Evolutionary conservation across 805 yeast species (phyloP).

Genomic region (Tanozyma kutaoensis): DNA sequence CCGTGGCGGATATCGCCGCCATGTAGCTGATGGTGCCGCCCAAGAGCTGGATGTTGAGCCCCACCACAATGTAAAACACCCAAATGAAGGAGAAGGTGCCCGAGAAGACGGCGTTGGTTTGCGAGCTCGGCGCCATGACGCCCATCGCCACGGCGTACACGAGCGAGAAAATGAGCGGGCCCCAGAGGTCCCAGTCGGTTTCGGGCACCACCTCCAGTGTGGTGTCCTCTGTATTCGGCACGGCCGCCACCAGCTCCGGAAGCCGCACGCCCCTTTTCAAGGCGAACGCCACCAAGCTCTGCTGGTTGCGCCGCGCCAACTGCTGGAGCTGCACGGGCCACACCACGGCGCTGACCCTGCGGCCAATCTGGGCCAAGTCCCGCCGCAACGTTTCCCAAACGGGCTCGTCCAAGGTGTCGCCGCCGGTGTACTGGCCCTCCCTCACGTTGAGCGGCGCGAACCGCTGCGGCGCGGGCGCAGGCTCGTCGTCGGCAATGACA

Average conservation of each 20-base stretch:
- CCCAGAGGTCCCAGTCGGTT: constrained; percentile 67
- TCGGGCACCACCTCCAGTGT: no score
- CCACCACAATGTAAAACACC: constrained; percentile 47
- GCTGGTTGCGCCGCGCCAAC: constrained; percentile 22
- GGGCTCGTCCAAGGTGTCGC: constrained; percentile 64
- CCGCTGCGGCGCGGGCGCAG: no score
- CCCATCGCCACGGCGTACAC: constrained; percentile 41
- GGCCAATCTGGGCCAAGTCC: constrained; percentile 22
- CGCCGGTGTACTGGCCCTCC: constrained; percentile 49
- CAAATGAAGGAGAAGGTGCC: constrained; percentile 52
- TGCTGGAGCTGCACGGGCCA: constrained; percentile 29
- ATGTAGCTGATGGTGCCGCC: constrained; percentile 52
- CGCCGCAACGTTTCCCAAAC: constrained; percentile 38
- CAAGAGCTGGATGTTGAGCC: constrained; percentile 51
- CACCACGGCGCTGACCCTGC: constrained; percentile 22
- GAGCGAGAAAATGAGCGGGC: constrained; percentile 53
- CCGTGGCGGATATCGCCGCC: constrained; percentile 57
- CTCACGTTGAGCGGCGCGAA: no score
- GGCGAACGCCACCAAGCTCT: constrained; percentile 20
- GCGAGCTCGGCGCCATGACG: constrained; percentile 26
- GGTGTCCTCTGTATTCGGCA: no score
- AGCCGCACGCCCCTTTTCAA: constrained; percentile 19
- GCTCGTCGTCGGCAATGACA: no score
- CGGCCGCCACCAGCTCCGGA: constrained; percentile 8
- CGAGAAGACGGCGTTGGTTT: constrained; percentile 43